Evolutionary conservation across 2,329 filamentous ascomycete species (phyloP), one percentile per base, ranked within the genome.

Genomic region (Tetracladium maxilliforme): DNA sequence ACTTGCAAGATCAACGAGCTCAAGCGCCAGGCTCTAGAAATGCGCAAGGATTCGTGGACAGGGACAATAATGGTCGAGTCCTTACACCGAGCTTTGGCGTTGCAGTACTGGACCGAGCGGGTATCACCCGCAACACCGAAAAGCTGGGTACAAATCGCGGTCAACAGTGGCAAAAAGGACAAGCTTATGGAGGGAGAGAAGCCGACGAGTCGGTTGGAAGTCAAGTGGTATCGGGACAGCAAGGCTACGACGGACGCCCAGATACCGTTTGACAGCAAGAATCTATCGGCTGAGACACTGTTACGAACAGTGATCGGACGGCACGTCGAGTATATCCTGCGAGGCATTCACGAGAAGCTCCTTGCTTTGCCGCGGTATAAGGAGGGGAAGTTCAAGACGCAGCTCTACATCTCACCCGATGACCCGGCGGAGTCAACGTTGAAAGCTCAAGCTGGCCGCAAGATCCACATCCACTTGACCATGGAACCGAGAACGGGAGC

Each of bases 1-100:
- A 94, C 84, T 0, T 78, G 90, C 50, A 94, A 98, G 55, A 77
- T 98, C 37, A 75, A 70, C 35, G 74, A 90, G 35, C 64, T 93
- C 22, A 70, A 70, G 37, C 71, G 72, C 33, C 90, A 98, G 55
- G 82, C 82, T 3, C 35, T 64, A 15, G 70, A 75, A 21, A 56
- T 98, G 30, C 63, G 64, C 28, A 68, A 64, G 29, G 67, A 65
- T 4, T 68, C 70, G 16, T 95, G 90, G 87, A 71, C 74, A 16
- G 75, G 81, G 28, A 73, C 75, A 17, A 48, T 95, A 22, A 71
- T 70, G 39, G 64, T 92, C 10, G 82, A 94, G 44, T 62, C 74
- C 15, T 60, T 93, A 19, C 80, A 90, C 44, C 70, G 90, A 31
- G 77, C 77, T 15, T 56, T 98, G 30, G 71, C 84, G 7, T 67